These are phyloP conservation scores for Anisodus acutangulus DNA, from an alignment of 257 asterid species.

Conservation along the genomic window DNA sequence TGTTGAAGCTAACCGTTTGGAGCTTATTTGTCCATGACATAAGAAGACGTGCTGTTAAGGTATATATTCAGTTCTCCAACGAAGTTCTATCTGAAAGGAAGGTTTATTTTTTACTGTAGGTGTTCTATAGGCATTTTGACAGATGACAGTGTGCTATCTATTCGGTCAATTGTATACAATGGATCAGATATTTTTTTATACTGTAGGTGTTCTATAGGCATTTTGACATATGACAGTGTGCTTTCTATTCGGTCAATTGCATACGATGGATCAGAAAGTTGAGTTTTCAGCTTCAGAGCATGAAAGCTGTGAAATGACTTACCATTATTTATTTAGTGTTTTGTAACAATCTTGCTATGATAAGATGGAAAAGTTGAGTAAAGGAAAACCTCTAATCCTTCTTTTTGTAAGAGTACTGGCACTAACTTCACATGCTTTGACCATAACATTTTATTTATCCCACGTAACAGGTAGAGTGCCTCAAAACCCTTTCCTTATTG, in stretches of 20 bases:
- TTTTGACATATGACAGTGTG: not conserved
- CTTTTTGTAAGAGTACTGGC: not conserved
- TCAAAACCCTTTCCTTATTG: not conserved
- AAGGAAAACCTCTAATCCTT: not conserved
- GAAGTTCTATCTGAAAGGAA: not conserved
- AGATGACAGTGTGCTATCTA: not conserved
- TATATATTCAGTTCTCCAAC: conserved; percentile 44
- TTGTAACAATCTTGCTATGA: conserved; percentile 10
- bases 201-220: conserved; percentile 1
- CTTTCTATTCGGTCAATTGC: not conserved
- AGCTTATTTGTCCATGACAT: conserved; percentile 74
- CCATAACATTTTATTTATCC: not conserved
- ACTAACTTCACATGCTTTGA: conserved; percentile 20
- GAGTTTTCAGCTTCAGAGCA: not conserved
- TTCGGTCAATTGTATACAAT: not conserved
- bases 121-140: not conserved
- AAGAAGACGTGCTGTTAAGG: conserved; percentile 79
- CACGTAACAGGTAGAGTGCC: not conserved
- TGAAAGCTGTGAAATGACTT: conserved; percentile 18
- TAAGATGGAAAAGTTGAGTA: conserved; percentile 2
- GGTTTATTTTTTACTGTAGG: not conserved
- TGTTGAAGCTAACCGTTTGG: conserved; percentile 80
- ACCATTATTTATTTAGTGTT: not conserved
- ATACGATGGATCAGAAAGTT: not conserved
- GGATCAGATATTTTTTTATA: not conserved